phyloP scores from a whole-genome alignment of 2,329 filamentous ascomycete genomes.

The Neofusicoccum sp. region DNA sequence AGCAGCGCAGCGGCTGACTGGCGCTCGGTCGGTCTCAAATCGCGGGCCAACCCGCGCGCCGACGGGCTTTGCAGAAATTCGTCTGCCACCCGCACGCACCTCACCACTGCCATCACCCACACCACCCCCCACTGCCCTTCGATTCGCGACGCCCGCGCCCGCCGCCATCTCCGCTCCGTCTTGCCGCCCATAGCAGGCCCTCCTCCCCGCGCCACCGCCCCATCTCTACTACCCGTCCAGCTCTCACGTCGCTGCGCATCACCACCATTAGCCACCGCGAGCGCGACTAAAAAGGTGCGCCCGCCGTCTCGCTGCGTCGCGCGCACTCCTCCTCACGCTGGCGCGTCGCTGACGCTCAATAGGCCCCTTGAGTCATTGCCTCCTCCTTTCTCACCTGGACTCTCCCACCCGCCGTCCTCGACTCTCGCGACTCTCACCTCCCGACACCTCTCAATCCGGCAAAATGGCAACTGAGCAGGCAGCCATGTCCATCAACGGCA shows the following conservation, averaged over 20 bases:
- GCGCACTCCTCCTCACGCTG: not conserved
- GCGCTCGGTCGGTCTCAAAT: not conserved
- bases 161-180: conserved; percentile 3
- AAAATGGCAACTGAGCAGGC: conserved; percentile 45
- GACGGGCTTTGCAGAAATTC: conserved; percentile 21
- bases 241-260: conserved; percentile 12
- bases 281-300: conserved; percentile 18
- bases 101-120: conserved; percentile 18
- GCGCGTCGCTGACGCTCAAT: conserved; percentile 5
- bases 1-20: conserved; percentile 10
- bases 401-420: not conserved
- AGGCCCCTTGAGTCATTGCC: conserved; percentile 4
- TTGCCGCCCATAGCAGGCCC: conserved; percentile 1
- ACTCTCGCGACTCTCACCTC: conserved; percentile 9
- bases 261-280: conserved; percentile 4
- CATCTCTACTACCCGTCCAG: not conserved
- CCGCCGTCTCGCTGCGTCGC: conserved; percentile 2
- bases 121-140: conserved; percentile 13
- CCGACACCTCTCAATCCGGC: not conserved
- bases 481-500: conserved; percentile 51
- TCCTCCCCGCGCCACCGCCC: not conserved
- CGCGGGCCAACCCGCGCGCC: conserved; percentile 14
- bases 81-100: conserved; percentile 6
- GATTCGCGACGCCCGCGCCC: conserved; percentile 1
- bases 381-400: not conserved